Evolutionary conservation across 192 early-diverging fungal species (phyloP), one percentile per base, ranked within the genome.

Genomic region (Coemansia sp.): DNA sequence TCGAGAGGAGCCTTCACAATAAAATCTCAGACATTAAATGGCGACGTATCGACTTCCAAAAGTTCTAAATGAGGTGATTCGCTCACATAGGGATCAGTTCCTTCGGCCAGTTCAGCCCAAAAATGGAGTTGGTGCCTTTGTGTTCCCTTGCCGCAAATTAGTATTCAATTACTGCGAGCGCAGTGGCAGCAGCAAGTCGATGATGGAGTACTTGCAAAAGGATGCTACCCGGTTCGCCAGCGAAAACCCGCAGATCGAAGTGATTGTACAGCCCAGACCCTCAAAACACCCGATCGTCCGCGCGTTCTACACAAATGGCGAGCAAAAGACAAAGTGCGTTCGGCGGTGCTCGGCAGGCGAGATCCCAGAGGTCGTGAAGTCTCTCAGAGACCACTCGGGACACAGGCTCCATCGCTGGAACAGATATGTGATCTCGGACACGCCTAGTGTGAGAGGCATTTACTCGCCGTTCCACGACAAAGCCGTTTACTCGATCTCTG

Each of bases 141-240:
- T 92, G 11, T 86, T 89, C 37, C 90, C 89, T 50, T 92, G 91
- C 67, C 86, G 89, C 35, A 91, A 90, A 52, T 73, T 93, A 18
- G 90, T 91, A 20, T 90, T 93, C 74, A 88, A 90, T 73, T 93
- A 93, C 72, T 92, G 92, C 75, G 92, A 93, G 80, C 88, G 88
- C 49, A 86, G 89, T 59, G 92, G 90, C 61, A 91, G 89, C 74
- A 90, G 87, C 80, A 83, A 84, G 40, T 86, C 89, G 39, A 90
- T 92, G 87, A 83, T 89, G 87, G 85, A 91, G 62, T 93, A 90
- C 59, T 70, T 93, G 64, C 87, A 88, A 67, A 87, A 81, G 58
- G 83, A 86, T 20, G 71, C 88, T 30, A 70, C 86, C 3, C 62
- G 84, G 18, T 85, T 78, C 60, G 90, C 92, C 55, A 77, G 84